Evolutionary conservation across 2,329 filamentous ascomycete species (phyloP), one percentile per base, ranked within the genome.

Genomic region (Penicillium psychrosexuale): DNA sequence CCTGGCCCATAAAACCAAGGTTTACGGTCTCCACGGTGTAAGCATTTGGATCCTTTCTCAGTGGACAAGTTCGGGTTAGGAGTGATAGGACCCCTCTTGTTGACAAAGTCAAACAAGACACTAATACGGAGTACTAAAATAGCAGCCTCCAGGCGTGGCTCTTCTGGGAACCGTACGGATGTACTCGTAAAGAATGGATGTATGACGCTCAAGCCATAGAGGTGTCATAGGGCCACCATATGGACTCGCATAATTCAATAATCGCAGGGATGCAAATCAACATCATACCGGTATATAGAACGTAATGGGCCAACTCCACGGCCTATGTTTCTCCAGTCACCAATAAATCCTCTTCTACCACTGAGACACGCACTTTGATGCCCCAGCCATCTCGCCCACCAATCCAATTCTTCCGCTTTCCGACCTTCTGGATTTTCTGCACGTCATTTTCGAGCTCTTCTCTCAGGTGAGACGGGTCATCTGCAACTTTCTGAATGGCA

Each of bases 331-430:
- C 6, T 40, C 27, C 15, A 47, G 43, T 40, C 28, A 51, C 11
- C 22, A 58, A 40, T 17, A 64, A 24, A 42, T 64, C 59, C 37
- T 60, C 59, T 48, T 64, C 62, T 33, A 43, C 19, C 5, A 65
- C 62, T 3, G 46, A 55, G 7, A 65, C 57, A 30, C 50, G 30
- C 15, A 68, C 58, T 50, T 65, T 68, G 38, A 67, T 52, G 2
- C 66, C 65, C 66, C 66, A 68, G 17, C 64, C 64, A 40, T 70
- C 60, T 8, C 56, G 58, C 7, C 69, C 70, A 17, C 69, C 69
- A 39, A 72, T 66, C 58, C 70, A 69, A 45, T 73, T 63, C 63
- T 73, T 73, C 52, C 68, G 70, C 55, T 72, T 73, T 2, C 71
- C 71, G 5, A 72, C 62, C 55, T 69, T 70, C 51, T 70, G 60